Evolutionary conservation across 257 asterid species (phyloP), one percentile per base, ranked within the genome.

Genomic region (Dorcoceras hygrometricum): DNA sequence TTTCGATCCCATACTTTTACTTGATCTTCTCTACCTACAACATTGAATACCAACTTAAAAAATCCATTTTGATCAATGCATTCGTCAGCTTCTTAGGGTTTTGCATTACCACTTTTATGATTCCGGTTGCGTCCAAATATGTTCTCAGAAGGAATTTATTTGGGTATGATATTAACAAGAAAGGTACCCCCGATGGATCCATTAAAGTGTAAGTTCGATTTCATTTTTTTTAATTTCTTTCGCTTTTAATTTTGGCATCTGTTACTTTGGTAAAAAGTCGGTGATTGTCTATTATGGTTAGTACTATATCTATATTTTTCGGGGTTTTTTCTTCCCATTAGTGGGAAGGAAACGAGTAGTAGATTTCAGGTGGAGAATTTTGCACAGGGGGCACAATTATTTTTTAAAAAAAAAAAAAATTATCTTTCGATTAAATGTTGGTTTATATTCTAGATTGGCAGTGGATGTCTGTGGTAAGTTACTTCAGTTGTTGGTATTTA

Each of bases 111-210:
- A 74, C 84, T 20, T 77, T 67, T 53, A 34, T 92, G 86, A 89
- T 92, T 67, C 98, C 98, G 0, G 96, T 92, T 66, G 96, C 96
- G 10, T 78, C 96, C 0, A 92, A 81, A 76, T 85, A 85, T 57
- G 95, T 89, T 5, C 62, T 75, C 78, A 76, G 95, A 57, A 82
- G 91, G 81, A 88, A 87, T 82, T 83, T 92, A 23, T 89, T 84
- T 77, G 97, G 98, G 29, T 84, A 76, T 62, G 98, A 89, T 71
- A 88, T 92, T 67, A 92, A 92, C 72, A 92, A 92, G 87, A 92
- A 78, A 74, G 98, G 96, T 27, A 92, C 98, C n/a, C 86, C 95
- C 53, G 87, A 85, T 48, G 98, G 98, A 73, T 77, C 95, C 73
- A 78, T 92, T 66, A 85, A 88, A 87, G 97, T 92, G 98, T 92